Conservation (phyloP, 2,329 filamentous ascomycete genomes). For the Alternaria longipes region DNA sequence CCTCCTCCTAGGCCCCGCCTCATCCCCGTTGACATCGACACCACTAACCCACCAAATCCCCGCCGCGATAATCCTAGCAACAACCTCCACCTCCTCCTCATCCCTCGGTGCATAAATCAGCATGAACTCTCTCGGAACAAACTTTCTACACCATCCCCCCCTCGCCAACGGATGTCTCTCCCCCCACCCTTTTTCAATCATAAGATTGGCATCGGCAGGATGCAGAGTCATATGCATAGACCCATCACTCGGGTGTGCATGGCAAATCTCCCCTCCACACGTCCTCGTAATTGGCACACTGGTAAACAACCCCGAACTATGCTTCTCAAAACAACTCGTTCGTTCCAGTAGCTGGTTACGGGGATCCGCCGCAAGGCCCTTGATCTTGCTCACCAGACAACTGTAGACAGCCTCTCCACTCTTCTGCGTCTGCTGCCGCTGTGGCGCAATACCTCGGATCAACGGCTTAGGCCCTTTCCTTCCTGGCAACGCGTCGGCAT, state of each 20-base stretch:
- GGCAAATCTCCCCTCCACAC: conserved; percentile 82
- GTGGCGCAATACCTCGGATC: conserved; percentile 80
- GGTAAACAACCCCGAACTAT: conserved; percentile 79
- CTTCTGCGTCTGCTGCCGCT: conserved; percentile 78
- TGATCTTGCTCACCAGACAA: conserved; percentile 29
- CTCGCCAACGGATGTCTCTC: conserved; percentile 73
- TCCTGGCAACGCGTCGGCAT: conserved; percentile 61
- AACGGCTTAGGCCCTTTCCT: conserved; percentile 71
- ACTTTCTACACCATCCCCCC: conserved; percentile 71
- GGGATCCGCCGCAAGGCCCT: conserved; percentile 32
- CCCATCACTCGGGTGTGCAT: conserved; percentile 79
- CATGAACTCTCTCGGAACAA: conserved; percentile 77
- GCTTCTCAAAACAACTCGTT: conserved; percentile 82
- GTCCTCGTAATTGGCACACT: conserved; percentile 71
- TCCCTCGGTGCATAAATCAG: conserved; percentile 84
- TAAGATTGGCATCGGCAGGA: conserved; percentile 75
- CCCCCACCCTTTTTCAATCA: conserved; percentile 81
- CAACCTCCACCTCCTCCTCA: conserved; percentile 71
- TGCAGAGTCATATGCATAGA: conserved; percentile 83
- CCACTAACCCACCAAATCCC: conserved; percentile 73
- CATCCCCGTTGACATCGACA: conserved; percentile 40
- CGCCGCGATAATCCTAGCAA: conserved; percentile 76
- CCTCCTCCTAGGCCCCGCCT: conserved; percentile 31
- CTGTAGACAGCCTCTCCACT: conserved; percentile 62
- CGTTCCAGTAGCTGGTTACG: conserved; percentile 57